Evolutionary conservation across 225 moss, liverwort and hornwort species (phyloP).

Genomic region (Lunularia cruciata): DNA sequence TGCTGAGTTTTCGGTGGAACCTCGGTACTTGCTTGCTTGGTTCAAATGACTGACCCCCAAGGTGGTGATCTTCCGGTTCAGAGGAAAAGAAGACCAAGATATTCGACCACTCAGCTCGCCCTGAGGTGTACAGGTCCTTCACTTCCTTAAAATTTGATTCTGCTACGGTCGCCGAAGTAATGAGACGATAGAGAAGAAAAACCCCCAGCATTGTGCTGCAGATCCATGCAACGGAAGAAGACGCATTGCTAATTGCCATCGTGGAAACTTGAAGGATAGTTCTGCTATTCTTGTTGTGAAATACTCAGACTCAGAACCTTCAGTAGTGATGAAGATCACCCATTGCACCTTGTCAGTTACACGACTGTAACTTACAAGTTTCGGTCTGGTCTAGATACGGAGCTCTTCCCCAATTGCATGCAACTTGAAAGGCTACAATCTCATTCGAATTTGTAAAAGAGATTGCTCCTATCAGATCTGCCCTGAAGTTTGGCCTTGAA

Average conservation of each 20-base stretch:
- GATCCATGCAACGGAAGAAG: background rate
- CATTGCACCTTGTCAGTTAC: no score
- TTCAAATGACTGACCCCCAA: background rate
- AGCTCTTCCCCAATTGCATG: no score
- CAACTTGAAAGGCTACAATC: background rate
- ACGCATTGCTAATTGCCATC: background rate
- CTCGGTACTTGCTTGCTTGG: background rate
- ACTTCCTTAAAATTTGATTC: no score
- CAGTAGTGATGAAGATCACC: no score
- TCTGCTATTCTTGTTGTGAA: no score
- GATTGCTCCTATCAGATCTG: background rate
- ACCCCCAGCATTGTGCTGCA: background rate
- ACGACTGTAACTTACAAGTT: no score
- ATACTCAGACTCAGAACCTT: no score
- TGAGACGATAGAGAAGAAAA: background rate
- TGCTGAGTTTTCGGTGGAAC: background rate
- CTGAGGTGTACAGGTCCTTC: no score
- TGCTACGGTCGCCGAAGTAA: background rate
- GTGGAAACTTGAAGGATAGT: background rate
- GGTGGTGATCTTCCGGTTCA: background rate
- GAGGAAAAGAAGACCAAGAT: background rate
- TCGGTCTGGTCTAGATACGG: background rate
- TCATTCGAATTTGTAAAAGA: background rate
- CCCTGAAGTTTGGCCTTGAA: constrained; percentile 4
- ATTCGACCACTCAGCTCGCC: no score